Conservation (phyloP, 768 basidiomycete species). For the Sistotremastrum niveocremeum region DNA sequence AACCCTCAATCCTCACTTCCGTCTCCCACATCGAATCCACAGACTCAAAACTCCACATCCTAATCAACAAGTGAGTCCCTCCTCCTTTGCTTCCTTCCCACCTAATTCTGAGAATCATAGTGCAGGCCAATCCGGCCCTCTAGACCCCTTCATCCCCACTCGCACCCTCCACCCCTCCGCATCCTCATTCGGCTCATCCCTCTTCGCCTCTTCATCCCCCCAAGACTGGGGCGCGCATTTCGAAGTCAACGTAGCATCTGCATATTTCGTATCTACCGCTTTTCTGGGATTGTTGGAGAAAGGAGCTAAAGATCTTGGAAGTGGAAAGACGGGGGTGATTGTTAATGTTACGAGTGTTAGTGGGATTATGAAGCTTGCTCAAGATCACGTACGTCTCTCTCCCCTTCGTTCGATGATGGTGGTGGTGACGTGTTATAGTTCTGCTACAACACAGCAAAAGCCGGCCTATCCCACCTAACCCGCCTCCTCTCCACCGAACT, state of each 20-base stretch:
- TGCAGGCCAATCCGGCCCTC: slow-evolving; percentile 63
- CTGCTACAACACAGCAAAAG: slow-evolving; percentile 71
- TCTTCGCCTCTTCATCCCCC: slow-evolving; percentile 56
- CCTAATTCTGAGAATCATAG: too few relatives aligned
- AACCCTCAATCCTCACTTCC: slow-evolving; percentile 45
- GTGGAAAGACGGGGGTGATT: slow-evolving; percentile 47
- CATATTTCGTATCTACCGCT: slow-evolving; percentile 64
- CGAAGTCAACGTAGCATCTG: slow-evolving; percentile 57
- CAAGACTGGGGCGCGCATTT: slow-evolving; percentile 52
- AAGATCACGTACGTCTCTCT: slow-evolving; percentile 50
- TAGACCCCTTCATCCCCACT: slow-evolving; percentile 39
- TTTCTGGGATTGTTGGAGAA: slow-evolving; percentile 66
- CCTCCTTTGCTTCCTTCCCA: too few relatives aligned
- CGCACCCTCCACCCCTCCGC: slow-evolving; percentile 21
- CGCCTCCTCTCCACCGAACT: slow-evolving; percentile 67
- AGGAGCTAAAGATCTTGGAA: slow-evolving; percentile 41
- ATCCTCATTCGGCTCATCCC: slow-evolving; percentile 41
- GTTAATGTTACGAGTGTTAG: slow-evolving; percentile 73
- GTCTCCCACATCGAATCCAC: slow-evolving; percentile 39
- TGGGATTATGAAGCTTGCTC: slow-evolving; percentile 54
- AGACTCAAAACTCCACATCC: slow-evolving; percentile 62
- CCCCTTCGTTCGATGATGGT: neutral
- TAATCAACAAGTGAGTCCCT: slow-evolving; percentile 62
- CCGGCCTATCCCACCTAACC: slow-evolving; percentile 64
- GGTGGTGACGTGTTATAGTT: slow-evolving; percentile 34